Evolutionary conservation across 306 rosid genomes (phyloP).

Genomic region (Trichosanthes cucumerina): DNA sequence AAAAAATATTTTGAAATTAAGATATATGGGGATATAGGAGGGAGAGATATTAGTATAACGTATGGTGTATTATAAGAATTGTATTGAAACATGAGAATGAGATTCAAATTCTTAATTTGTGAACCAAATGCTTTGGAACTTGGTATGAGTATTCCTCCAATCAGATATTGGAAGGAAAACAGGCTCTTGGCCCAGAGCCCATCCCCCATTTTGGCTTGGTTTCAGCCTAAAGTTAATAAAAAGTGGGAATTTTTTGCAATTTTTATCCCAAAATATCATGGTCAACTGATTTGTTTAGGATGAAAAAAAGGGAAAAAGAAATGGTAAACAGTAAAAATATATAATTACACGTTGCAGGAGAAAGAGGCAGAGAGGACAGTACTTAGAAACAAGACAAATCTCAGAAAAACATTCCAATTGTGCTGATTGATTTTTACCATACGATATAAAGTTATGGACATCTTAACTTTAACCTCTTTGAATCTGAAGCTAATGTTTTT

Average conservation of each 20-base stretch:
- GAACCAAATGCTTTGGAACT: neutral
- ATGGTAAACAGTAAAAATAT: neutral
- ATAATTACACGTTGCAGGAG: neutral
- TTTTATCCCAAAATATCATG: neutral
- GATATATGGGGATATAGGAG: neutral
- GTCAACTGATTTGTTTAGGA: neutral
- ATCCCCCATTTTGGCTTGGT: neutral
- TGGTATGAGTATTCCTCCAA: neutral
- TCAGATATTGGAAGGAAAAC: neutral
- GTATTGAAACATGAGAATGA: neutral
- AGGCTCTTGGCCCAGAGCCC: slow-evolving; percentile 1
- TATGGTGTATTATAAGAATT: too few species aligned
- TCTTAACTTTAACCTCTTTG: neutral
- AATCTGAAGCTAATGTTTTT: neutral
- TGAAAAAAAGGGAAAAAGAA: neutral
- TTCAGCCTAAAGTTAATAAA: neutral
- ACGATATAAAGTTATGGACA: neutral
- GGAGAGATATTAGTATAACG: too few species aligned
- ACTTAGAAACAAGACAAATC: neutral
- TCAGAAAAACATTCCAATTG: slow-evolving; percentile 3
- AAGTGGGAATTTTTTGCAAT: neutral
- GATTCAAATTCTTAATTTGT: neutral
- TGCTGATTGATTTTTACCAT: neutral
- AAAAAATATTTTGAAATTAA: too few species aligned
- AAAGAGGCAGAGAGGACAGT: neutral